Evolutionary conservation across 495 filamentous ascomycete species (phyloP), one percentile per base, ranked within the genome.

Genomic region (Talaromyces borbonicus): DNA sequence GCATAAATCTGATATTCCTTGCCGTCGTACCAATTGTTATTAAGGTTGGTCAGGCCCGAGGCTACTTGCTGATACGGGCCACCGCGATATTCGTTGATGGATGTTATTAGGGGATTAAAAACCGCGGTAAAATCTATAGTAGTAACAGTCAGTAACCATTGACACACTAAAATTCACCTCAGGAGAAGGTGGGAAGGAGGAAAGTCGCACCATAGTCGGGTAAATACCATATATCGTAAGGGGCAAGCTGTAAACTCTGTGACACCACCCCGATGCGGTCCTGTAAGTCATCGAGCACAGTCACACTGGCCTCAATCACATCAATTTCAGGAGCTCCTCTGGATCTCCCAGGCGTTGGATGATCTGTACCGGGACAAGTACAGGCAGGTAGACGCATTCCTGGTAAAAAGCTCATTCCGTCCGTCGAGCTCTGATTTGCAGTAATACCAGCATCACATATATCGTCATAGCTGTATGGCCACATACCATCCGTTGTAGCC

Each of bases 381-480:
- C 84, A 87, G 0, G 77, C 79, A 6, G 84, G 82, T 16, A 88
- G 59, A 42, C 78, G 69, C 83, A 87, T 87, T 19, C 84, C 84
- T 1, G 84, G 84, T 5, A 88, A 66, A 46, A 61, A 79, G 53
- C 70, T 87, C 37, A 85, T 56, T 9, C 84, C 84, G 58, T 86
- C 82, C 0, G 67, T 59, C 12, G 72, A 68, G 49, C 81, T 86
- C 53, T 87, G 84, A 52, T 87, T 87, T n/a, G 80, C 72, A 3
- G 84, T 86, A 53, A 88, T 86, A 23, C 84, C 84, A 5, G 72
- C 73, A 58, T 88, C 84, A 53, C 84, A 89, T 25, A 71, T 61
- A 51, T 87, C 74, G 38, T 78, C 63, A 56, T 89, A 88, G 53
- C 80, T 85, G 63, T 86, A 88, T 2, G 84, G 84, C 84, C 82